Evolutionary conservation across 352 stramenopile species (phyloP).

Genomic region (Globisporangium barbulae): DNA sequence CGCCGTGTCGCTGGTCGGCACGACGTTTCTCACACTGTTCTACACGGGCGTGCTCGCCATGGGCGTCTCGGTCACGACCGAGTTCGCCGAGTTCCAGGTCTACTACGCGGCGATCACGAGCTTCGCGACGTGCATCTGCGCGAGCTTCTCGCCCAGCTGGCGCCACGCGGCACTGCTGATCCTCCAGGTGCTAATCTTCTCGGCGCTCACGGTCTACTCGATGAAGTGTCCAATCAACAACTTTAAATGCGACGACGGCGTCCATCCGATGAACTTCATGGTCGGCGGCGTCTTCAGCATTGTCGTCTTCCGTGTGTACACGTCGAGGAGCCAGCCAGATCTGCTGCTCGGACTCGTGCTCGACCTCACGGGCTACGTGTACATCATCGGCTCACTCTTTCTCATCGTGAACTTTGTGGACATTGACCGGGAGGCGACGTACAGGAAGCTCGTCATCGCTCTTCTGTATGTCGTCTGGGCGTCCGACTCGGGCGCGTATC

Average conservation of each 20-base stretch:
- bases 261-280: constrained; percentile 41
- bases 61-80: constrained; percentile 7
- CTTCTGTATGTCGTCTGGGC: constrained; percentile 72
- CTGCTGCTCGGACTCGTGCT: constrained; percentile 63
- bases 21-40: constrained; percentile 1
- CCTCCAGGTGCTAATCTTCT: constrained; percentile 63
- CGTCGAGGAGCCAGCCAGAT: constrained; percentile 55
- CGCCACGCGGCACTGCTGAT: constrained; percentile 56
- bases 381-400: constrained; percentile 61
- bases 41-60: background rate
- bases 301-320: constrained; percentile 43
- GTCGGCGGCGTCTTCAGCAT: constrained; percentile 61
- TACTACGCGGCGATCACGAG: constrained; percentile 61
- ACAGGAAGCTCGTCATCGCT: constrained; percentile 62
- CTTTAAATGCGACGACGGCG: constrained; percentile 50
- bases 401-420: constrained; percentile 65
- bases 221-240: constrained; percentile 71
- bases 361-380: constrained; percentile 62
- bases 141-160: constrained; percentile 59
- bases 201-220: constrained; percentile 60
- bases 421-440: constrained; percentile 62
- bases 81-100: constrained; percentile 46
- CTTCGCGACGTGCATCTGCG: constrained; percentile 43
- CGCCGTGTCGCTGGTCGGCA: constrained; percentile 1
- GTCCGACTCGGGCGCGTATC: constrained; percentile 93